Base-by-base conservation (phyloP, 1,139 yeast genomes). In the Sugiyamaella japonica region DNA sequence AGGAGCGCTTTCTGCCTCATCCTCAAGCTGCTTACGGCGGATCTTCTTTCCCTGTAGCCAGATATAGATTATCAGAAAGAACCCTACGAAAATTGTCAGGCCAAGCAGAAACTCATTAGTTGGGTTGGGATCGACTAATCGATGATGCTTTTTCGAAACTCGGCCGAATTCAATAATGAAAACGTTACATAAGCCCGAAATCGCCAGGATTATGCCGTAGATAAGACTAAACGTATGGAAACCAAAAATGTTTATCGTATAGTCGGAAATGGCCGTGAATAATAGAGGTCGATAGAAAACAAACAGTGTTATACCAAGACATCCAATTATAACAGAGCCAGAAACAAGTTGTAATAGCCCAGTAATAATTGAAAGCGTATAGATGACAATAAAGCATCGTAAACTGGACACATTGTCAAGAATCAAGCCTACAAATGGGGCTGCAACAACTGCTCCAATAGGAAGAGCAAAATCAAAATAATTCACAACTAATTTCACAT, bases 201-300 rank as follows among this genome's bases (percentile, higher is more conserved):
- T 37, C 12, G 42, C 46, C 65, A 89, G 88, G 64, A 89, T 79
- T 9, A 91, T 75, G 0, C 98, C 98, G 68, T 91, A 91, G n/a
- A 90, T 83, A 1, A 91, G 85, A 40, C 97, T 97, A 72, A 91
- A 91, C 1, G 95, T 89, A 55, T 83, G 86, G 70, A 87, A 90
- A 0, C 98, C 98, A 74, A 91, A 91, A 17, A 90, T 95, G 66
- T 91, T 91, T 43, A 96, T 95, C 67, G 91, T 82, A 67, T 84
- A 89, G 70, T 91, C 97, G 3, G 96, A 86, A 1, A 90, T 88
- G 0, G 96, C 89, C 1, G 98, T 90, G 71, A 90, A 91, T 67
- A 87, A 89, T 66, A 90, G 87, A 13, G 98, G 97, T 69, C 98
- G 79, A 70, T 87, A 90, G 1, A 88, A 75, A n/a, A 89, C 97